These are phyloP conservation scores for Brassica incana DNA, from an alignment of 345 rosid genomes.

Conservation along the genomic window DNA sequence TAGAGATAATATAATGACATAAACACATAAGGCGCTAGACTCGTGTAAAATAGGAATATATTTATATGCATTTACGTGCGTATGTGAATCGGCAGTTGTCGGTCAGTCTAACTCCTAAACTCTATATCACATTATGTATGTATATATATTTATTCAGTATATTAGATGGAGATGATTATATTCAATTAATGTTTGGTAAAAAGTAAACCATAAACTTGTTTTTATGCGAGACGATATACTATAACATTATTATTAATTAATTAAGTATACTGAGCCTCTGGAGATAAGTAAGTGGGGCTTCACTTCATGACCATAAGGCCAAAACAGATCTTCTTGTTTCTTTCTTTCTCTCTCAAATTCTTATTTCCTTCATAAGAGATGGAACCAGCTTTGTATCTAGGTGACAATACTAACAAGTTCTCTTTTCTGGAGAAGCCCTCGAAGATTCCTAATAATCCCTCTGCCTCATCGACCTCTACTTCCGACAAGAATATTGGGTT, in stretches of 20 bases:
- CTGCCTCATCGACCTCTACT: slow-evolving; percentile 39
- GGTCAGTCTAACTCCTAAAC: slow-evolving; percentile 50
- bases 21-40: slow-evolving; percentile 20
- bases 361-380: slow-evolving; percentile 36
- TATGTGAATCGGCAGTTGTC: slow-evolving; percentile 58
- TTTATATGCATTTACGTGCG: slow-evolving; percentile 76
- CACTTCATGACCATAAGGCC: slow-evolving; percentile 24
- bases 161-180: background rate
- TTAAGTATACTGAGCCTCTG: background rate
- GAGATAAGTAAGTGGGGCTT: slow-evolving; percentile 36
- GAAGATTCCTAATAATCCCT: slow-evolving; percentile 22
- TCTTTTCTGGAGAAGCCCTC: slow-evolving; percentile 51
- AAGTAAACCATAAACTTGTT: background rate
- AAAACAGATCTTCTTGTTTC: slow-evolving; percentile 23
- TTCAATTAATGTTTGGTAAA: background rate
- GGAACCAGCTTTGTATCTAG: slow-evolving; percentile 88
- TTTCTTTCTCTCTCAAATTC: slow-evolving; percentile 9
- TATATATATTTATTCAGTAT: background rate
- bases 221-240: background rate
- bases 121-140: background rate
- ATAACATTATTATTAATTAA: background rate
- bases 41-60: slow-evolving; percentile 43
- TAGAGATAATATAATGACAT: background rate
- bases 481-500: slow-evolving; percentile 57
- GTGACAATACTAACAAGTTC: slow-evolving; percentile 63